Conservation (phyloP, 2,329 filamentous ascomycete genomes). For the Rutstroemia sp. region DNA sequence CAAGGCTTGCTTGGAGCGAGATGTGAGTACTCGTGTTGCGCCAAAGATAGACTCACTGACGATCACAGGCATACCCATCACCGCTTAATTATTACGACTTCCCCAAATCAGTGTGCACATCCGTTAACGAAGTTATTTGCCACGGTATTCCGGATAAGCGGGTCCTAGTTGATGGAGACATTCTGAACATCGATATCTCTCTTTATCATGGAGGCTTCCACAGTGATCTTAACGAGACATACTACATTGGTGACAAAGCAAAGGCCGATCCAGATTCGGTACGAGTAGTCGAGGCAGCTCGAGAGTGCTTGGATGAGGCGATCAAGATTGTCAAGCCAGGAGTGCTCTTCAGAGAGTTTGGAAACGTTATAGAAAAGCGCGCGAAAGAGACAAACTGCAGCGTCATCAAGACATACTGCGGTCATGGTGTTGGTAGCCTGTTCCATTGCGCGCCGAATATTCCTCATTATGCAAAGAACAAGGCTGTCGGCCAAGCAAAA, state of each 20-base stretch:
- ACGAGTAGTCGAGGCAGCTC: conserved; percentile 80
- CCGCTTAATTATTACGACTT: conserved; percentile 94
- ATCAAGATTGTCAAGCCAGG: conserved; percentile 92
- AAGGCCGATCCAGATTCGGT: conserved; percentile 78
- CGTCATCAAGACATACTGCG: conserved; percentile 92
- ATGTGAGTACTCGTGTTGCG: conserved; percentile 52
- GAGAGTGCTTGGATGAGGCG: conserved; percentile 83
- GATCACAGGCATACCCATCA: conserved; percentile 76
- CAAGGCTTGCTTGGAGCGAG: conserved; percentile 85
- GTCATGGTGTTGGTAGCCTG: conserved; percentile 86
- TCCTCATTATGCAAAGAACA: conserved; percentile 97
- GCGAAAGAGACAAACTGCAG: conserved; percentile 81
- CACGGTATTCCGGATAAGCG: conserved; percentile 95
- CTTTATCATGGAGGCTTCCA: conserved; percentile 94
- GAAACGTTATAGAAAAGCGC: conserved; percentile 91
- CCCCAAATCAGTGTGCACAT: conserved; percentile 97
- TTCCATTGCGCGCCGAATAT: conserved; percentile 95
- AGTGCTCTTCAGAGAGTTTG: conserved; percentile 85
- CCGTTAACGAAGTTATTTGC: conserved; percentile 94
- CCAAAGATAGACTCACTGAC: conserved; percentile 14
- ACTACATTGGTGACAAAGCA: conserved; percentile 90
- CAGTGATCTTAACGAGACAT: conserved; percentile 95
- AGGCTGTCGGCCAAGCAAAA: conserved; percentile 89
- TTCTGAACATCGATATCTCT: conserved; percentile 93
- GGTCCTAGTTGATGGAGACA: conserved; percentile 82